Evolutionary conservation across 1,139 yeast species (phyloP).

Genomic region (Geotrichum reessii): DNA sequence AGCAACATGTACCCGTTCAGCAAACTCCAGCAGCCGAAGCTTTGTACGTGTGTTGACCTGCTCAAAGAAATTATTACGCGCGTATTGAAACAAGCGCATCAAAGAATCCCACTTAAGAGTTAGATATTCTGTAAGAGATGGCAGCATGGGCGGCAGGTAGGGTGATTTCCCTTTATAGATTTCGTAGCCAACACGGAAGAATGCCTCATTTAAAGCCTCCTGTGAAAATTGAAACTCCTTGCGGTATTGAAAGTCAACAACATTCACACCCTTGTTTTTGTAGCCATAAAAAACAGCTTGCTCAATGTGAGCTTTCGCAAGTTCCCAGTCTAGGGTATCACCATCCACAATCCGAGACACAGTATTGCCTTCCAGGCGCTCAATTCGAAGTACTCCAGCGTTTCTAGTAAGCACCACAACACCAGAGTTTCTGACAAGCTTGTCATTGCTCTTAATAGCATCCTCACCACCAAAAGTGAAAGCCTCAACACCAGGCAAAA

Average conservation of each 20-base stretch:
- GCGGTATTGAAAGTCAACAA: constrained; percentile 53
- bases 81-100: constrained; percentile 44
- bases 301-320: constrained; percentile 66
- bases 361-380: constrained; percentile 39
- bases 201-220: constrained; percentile 46
- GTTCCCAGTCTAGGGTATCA: constrained; percentile 18
- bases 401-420: constrained; percentile 53
- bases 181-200: constrained; percentile 48
- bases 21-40: constrained; percentile 41
- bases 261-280: constrained; percentile 37
- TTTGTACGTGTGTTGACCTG: constrained; percentile 35
- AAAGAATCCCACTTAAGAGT: constrained; percentile 39
- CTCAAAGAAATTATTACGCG: constrained; percentile 44
- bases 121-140: constrained; percentile 43
- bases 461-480: constrained; percentile 59
- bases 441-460: constrained; percentile 23
- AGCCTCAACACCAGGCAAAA: constrained; percentile 50
- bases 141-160: constrained; percentile 44
- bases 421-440: constrained; percentile 36
- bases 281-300: constrained; percentile 68
- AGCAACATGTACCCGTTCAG: constrained; percentile 57
- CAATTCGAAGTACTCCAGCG: constrained; percentile 61
- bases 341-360: constrained; percentile 5
- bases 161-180: constrained; percentile 46
- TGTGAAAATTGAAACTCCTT: constrained; percentile 33